Base-by-base conservation (phyloP, 768 basidiomycete genomes). In the Boletus vermiculosoides region DNA sequence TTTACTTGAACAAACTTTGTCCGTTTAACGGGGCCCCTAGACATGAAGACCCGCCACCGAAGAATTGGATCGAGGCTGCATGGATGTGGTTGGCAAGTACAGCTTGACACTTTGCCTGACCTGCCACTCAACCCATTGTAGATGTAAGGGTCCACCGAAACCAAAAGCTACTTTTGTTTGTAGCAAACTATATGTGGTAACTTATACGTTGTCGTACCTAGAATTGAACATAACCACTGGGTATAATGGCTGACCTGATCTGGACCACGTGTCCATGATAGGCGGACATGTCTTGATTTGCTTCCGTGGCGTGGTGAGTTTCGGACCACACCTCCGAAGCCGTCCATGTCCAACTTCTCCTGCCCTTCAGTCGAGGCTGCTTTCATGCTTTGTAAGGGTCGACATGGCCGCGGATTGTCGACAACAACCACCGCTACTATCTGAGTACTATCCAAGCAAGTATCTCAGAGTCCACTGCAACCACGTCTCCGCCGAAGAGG, bases 11-110 rank as follows among this genome's bases (percentile, higher is more conserved):
- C 11, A 30, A 31, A 12, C 9, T 1, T 40, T 6, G 36, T 18
- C 22, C 6, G 5, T 46, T 25, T 53, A 31, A 66, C 36, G 10
- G 39, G 30, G 31, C 50, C 36, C 3, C 40, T 28, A 69, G 59
- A 15, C 39, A 61, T 30, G 59, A 63, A 2, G 62, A 69, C 25
- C 58, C 53, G n/a, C 57, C 45, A n/a, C 61, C 68, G 28, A 70
- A 47, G 41, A 65, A 67, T 42, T 50, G 52, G 47, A 34, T 62
- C 1, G 54, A 63, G 50, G 55, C 61, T 16, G 25, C 56, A 30
- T 70, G 63, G 61, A 45, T 45, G 37, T 63, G 52, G 69, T 39
- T 61, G 51, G 69, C 34, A 56, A 64, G 67, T 57, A 31, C 37
- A 41, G 5, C 16, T 23, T 20, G 20, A 37, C 20, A 30, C 13